These are phyloP conservation scores for Penicillium bialowiezense DNA, from an alignment of 495 filamentous ascomycete genomes.

Conservation along the genomic window DNA sequence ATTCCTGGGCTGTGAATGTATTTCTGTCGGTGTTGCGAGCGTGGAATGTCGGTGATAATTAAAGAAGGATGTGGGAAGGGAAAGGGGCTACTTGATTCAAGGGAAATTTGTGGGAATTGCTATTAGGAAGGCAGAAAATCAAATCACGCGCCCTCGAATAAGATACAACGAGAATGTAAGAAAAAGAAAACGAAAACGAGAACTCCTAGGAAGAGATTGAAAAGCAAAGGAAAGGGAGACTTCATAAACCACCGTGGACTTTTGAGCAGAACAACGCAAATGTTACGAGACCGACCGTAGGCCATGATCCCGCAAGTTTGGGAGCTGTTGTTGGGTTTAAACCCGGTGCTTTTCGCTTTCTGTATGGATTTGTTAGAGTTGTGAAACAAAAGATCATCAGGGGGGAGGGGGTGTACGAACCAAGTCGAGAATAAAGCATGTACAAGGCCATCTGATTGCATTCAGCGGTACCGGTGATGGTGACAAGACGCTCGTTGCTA, in stretches of 20 bases:
- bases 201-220: slow-evolving; percentile 15
- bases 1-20: no score
- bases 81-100: slow-evolving; percentile 16
- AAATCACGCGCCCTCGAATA: slow-evolving; percentile 36
- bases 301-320: background rate
- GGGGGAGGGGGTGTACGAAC: slow-evolving; percentile 65
- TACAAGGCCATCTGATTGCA: slow-evolving; percentile 99
- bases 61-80: slow-evolving; percentile 1
- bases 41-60: slow-evolving; percentile 3
- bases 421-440: slow-evolving; percentile 96
- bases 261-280: slow-evolving; percentile 19
- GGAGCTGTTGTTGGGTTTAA: slow-evolving; percentile 28
- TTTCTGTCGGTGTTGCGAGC: background rate
- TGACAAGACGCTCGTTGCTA: slow-evolving; percentile 95
- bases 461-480: slow-evolving; percentile 94
- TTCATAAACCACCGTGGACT: slow-evolving; percentile 35
- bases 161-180: slow-evolving; percentile 40
- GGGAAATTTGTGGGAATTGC: slow-evolving; percentile 23
- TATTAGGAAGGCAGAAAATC: slow-evolving; percentile 17
- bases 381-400: slow-evolving; percentile 1
- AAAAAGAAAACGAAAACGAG: slow-evolving; percentile 22
- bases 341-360: slow-evolving; percentile 84
- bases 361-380: slow-evolving; percentile 33
- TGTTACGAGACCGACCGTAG: slow-evolving; percentile 11
- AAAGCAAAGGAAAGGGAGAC: slow-evolving; percentile 20